Conservation (phyloP, 2,329 filamentous ascomycete species). For the Trichophaea hybrida region DNA sequence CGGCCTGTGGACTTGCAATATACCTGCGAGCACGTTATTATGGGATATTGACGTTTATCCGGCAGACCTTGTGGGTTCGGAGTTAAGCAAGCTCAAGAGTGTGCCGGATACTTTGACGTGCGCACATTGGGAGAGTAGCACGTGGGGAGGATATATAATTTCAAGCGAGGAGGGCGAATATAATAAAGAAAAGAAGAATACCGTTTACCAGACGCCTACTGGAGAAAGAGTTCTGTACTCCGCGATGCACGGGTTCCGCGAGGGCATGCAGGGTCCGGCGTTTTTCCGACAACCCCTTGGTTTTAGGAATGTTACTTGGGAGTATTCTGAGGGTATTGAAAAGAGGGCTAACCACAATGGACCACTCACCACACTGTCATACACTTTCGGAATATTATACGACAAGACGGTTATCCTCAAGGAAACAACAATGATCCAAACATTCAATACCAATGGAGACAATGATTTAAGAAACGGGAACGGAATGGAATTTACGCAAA, state of each 20-base stretch:
- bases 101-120: slow-evolving; percentile 9
- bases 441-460: neutral
- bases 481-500: slow-evolving; percentile 7
- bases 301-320: slow-evolving; percentile 8
- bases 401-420: slow-evolving; percentile 18
- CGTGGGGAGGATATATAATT: slow-evolving; percentile 18
- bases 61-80: neutral
- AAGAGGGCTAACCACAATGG: neutral
- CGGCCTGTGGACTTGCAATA: slow-evolving; percentile 16
- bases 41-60: slow-evolving; percentile 14
- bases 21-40: slow-evolving; percentile 6
- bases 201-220: neutral
- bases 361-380: neutral
- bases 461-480: slow-evolving; percentile 4
- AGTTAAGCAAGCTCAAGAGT: slow-evolving; percentile 8
- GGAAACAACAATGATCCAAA: slow-evolving; percentile 8
- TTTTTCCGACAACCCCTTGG: slow-evolving; percentile 16
- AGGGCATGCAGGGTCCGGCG: slow-evolving; percentile 16
- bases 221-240: slow-evolving; percentile 6
- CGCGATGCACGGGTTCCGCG: slow-evolving; percentile 6
- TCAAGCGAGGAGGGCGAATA: slow-evolving; percentile 8
- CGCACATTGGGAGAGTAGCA: slow-evolving; percentile 9
- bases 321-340: neutral
- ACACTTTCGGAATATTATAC: slow-evolving; percentile 17
- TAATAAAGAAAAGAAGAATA: slow-evolving; percentile 2